Evolutionary conservation across 148 eudicot genomes (phyloP), one percentile per base, ranked within the genome.

Genomic region (Heliosperma pusillum): DNA sequence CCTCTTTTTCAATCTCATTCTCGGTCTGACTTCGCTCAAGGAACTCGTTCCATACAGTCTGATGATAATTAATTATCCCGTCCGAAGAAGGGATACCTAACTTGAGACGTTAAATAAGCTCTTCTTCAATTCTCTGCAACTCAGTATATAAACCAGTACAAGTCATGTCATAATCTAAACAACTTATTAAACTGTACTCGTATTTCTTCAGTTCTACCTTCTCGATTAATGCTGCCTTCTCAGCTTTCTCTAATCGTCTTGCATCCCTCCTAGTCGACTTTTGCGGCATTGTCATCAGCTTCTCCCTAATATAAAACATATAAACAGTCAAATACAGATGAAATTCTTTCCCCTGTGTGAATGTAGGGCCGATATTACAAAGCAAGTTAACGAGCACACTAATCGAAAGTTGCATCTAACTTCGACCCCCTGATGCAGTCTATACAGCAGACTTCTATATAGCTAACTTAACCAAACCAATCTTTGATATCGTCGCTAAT

Each of bases 51-150:
- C 73, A 92, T 45, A 47, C 40, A 19, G 84, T 57, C 22, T 74
- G 29, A 70, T 85, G 83, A 70, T 70, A 77, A 61, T 95, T 95
- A 74, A 84, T 83, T 63, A 95, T 90, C 52, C 81, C 93, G 10
- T 81, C 88, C 74, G 72, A 20, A 50, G 92, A 95, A 30, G 17
- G 55, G 17, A 90, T 85, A 55, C 90, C 92, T 71, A 79, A 83
- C 47, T 72, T 77, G 42, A 95, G 92, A 33, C 97, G 96, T 73
- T 92, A 92, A 78, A 92, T 81, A 73, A 95, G 74, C 74, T 95
- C 98, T 53, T 89, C 87, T 80, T 88, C 96, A 76, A 95, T 92
- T 76, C 82, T 88, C 98, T 95, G 96, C 81, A 86, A 27, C 69
- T 56, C 3, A 55, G 20, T 9, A 33, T 33, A 33, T 33, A 33